A percentile compares a stretch with the other conserved stretches of the same genome.
These are phyloP conservation scores for Tetrahymena elliotti DNA, from an alignment of 73 alveolate species.

Conservation along the genomic window DNA sequence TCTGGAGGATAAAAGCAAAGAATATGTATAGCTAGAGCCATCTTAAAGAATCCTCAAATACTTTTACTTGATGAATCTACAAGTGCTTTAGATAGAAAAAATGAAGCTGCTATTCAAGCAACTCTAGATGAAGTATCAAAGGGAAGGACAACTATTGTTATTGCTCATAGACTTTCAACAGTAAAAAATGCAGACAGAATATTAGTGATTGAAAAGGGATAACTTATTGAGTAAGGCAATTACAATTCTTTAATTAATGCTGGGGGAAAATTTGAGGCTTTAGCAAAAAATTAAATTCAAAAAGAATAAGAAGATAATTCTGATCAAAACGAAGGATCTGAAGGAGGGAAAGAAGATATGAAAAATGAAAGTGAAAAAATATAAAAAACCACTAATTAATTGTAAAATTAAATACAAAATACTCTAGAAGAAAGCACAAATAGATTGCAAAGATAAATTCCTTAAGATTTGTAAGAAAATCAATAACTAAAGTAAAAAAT, in stretches of 20 bases:
- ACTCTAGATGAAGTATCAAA: conserved; percentile 43
- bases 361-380: neutral
- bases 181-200: conserved; percentile 62
- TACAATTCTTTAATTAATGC: conserved; percentile 52
- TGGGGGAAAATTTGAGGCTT: conserved; percentile 50
- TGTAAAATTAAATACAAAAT: neutral
- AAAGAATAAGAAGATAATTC: neutral
- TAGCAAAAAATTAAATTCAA: conserved; percentile 7
- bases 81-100: conserved; percentile 60
- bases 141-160: conserved; percentile 54
- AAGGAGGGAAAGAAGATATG: neutral
- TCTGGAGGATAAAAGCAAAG: conserved; percentile 84
- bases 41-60: conserved; percentile 65
- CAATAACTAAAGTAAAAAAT: neutral
- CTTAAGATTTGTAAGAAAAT: neutral
- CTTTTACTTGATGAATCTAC: conserved; percentile 64
- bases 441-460: neutral
- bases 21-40: conserved; percentile 85
- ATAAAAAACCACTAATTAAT: neutral
- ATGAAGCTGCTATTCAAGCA: conserved; percentile 39
- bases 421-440: neutral
- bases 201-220: conserved; percentile 62
- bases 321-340: neutral
- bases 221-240: conserved; percentile 54
- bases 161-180: conserved; percentile 73